Percentiles rank a stretch among this genome's conserved stretches.
Evolutionary conservation across 2,329 filamentous ascomycete species (phyloP).

Genomic region (Diaporthe batatas): DNA sequence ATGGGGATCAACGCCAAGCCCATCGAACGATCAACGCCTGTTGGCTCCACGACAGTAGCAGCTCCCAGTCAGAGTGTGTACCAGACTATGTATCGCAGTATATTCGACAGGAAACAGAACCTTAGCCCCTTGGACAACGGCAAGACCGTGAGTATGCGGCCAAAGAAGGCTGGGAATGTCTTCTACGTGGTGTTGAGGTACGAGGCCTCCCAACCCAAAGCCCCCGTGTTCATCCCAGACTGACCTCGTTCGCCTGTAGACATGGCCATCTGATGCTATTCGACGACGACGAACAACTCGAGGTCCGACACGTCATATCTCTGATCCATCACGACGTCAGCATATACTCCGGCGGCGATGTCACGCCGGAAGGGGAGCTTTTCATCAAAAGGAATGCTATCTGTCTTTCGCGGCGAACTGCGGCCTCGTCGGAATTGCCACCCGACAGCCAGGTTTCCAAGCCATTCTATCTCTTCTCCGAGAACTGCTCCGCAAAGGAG

Average conservation of each 20-base stretch:
- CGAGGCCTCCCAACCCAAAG: slow-evolving; percentile 45
- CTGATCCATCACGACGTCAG: slow-evolving; percentile 88
- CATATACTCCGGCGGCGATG: slow-evolving; percentile 83
- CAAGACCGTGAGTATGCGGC: slow-evolving; percentile 63
- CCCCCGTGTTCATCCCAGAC: neutral
- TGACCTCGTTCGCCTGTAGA: slow-evolving; percentile 58
- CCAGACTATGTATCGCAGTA: slow-evolving; percentile 96
- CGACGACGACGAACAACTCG: slow-evolving; percentile 93
- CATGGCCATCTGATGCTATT: slow-evolving; percentile 98
- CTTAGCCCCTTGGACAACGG: slow-evolving; percentile 62
- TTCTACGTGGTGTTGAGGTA: slow-evolving; percentile 94
- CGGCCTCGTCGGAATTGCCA: slow-evolving; percentile 63
- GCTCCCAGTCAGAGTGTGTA: slow-evolving; percentile 93
- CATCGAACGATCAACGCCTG: slow-evolving; percentile 85
- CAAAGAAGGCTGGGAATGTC: slow-evolving; percentile 82
- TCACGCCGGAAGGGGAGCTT: slow-evolving; percentile 89
- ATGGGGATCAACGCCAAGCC: slow-evolving; percentile 94
- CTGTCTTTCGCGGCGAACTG: slow-evolving; percentile 76
- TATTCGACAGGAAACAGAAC: slow-evolving; percentile 84
- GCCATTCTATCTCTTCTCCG: slow-evolving; percentile 94
- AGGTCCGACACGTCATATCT: slow-evolving; percentile 96
- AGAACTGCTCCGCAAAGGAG: slow-evolving; percentile 96
- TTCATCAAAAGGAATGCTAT: slow-evolving; percentile 97
- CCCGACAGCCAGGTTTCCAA: slow-evolving; percentile 74
- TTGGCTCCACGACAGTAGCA: slow-evolving; percentile 79